phyloP scores from a whole-genome alignment of 78 protist species.

The Tieghemostelium lacteum region DNA sequence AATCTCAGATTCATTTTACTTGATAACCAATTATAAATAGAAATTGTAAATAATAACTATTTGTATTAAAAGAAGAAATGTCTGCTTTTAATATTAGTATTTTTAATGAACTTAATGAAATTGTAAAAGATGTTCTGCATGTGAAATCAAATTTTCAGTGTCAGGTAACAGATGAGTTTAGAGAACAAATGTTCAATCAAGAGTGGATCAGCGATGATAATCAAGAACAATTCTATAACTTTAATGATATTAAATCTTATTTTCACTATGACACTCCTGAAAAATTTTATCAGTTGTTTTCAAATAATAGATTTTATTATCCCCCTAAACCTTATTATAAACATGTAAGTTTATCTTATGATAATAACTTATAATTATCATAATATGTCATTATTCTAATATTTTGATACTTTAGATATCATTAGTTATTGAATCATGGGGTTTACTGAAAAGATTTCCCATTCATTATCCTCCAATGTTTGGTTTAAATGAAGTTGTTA shows the following conservation, averaged over 20 bases:
- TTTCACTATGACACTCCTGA: no score
- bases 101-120: background rate
- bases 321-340: constrained; percentile 68
- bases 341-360: constrained; percentile 14
- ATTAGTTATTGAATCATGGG: constrained; percentile 22
- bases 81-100: no score
- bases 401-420: background rate
- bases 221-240: background rate
- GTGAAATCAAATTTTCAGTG: background rate
- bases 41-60: no score
- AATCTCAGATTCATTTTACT: no score
- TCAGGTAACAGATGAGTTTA: background rate
- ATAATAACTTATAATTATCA: background rate
- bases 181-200: background rate
- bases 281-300: no score
- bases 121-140: no score
- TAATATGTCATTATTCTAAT: background rate
- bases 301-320: constrained; percentile 7
- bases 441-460: constrained; percentile 17
- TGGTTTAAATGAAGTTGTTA: constrained; percentile 47
- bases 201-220: background rate
- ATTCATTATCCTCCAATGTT: constrained; percentile 2
- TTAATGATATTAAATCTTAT: background rate
- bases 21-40: no score
- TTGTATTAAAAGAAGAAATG: no score